Percentiles rank a stretch among this genome's conserved stretches.
Conservation (phyloP, 768 basidiomycete species). For the Brasilioporus rufonigricans region DNA sequence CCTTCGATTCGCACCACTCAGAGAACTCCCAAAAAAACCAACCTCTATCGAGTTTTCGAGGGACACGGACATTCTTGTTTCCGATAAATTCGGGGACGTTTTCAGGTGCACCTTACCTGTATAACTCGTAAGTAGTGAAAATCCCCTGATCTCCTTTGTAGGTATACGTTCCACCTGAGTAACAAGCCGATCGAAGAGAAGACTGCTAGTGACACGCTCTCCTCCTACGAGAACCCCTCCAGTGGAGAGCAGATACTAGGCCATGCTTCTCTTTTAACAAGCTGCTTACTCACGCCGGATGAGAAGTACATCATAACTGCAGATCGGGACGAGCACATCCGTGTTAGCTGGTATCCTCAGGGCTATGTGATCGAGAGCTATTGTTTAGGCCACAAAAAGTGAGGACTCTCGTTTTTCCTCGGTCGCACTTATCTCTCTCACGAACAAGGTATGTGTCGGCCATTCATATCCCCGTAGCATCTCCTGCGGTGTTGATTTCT, state of each 20-base stretch:
- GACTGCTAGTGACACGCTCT: constrained; percentile 33
- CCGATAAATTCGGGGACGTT: constrained; percentile 95
- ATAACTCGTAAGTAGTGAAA: background rate
- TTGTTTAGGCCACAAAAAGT: constrained; percentile 85
- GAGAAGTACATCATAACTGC: constrained; percentile 80
- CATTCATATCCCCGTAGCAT: constrained; percentile 59
- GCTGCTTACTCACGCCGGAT: constrained; percentile 64
- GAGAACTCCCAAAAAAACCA: constrained; percentile 82
- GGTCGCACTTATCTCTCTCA: background rate
- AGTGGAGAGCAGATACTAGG: constrained; percentile 74
- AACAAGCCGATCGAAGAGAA: constrained; percentile 21
- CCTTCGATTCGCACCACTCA: no score
- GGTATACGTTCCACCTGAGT: constrained; percentile 56
- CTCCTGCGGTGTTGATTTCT: constrained; percentile 59
- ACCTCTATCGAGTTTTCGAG: constrained; percentile 65
- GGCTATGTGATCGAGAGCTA: constrained; percentile 85
- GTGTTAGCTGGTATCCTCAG: constrained; percentile 86
- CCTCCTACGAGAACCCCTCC: constrained; percentile 68
- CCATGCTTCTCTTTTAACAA: constrained; percentile 83
- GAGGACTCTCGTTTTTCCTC: constrained; percentile 21
- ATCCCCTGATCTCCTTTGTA: constrained; percentile 23
- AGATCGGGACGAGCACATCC: constrained; percentile 94
- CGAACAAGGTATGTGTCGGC: constrained; percentile 75
- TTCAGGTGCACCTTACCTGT: constrained; percentile 55
- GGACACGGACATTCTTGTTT: constrained; percentile 68